Base-by-base conservation (phyloP, 805 yeast genomes). In the Cyberlindnera veronae region DNA sequence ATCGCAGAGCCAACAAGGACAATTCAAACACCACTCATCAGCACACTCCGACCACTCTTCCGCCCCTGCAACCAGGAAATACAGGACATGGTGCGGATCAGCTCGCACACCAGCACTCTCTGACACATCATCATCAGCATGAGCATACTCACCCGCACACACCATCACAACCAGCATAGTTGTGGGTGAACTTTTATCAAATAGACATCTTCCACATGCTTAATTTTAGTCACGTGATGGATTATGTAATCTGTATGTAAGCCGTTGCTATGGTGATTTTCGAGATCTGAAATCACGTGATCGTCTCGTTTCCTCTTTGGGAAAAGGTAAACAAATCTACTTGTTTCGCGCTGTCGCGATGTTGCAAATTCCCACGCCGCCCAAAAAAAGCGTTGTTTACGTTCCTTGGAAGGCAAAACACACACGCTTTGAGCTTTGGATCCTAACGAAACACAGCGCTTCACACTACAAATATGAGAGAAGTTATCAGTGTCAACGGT, bases 401-500 rank as follows among this genome's bases (percentile, higher is more conserved):
- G 39, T 47, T 33, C 28, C 13, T 24, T 24, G 28, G 13, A 24
- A 14, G 24, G 6, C 28, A 6, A 27, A 21, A 15, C 19, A 20
- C 19, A 26, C 32, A 29, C 26, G 12, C 32, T 11, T 29, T 12
- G 6, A 7, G 26, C 29, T 24, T 24, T 24, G 28, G 11, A 24
- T 24, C 28, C 24, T 8, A 7, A 21, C 6, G 14, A 39, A 26
- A 28, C 34, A 20, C 41, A 34, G 38, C 40, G 32, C 39, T 32
- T 24, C 36, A 2, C 38, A 23, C 12, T 27, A 18, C 32, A 23
- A 22, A 29, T 22, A 86, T 86, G 95, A 84, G 95, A 79, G 95
- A 86, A 79, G 95, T 86, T 54, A 85, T 86, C 63, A 86, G 95
- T 72, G 76, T 86, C 61, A 87, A 86, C 67, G 89, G 88, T 81